These are phyloP conservation scores for Aureobasidium sp. DNA, from an alignment of 2,329 filamentous ascomycete species.

Conservation along the genomic window DNA sequence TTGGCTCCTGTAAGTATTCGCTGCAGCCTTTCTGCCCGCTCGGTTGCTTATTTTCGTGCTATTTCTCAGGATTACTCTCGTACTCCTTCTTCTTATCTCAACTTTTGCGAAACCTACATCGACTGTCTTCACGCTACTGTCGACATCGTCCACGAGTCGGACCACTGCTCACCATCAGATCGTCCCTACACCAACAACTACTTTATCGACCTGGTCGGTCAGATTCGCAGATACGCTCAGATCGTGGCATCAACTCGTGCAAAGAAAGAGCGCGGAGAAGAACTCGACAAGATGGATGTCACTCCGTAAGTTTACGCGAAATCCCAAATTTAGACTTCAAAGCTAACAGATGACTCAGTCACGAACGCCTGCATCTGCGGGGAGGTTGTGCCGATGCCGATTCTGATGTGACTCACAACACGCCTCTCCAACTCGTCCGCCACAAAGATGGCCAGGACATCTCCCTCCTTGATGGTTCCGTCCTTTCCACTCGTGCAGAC, in stretches of 20 bases:
- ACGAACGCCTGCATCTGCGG: constrained; percentile 68
- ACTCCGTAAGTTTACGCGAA: constrained; percentile 33
- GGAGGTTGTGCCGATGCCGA: constrained; percentile 52
- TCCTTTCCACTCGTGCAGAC: constrained; percentile 28
- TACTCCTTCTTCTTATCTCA: constrained; percentile 67
- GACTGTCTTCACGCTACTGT: constrained; percentile 84
- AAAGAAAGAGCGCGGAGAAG: constrained; percentile 50
- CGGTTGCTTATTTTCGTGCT: constrained; percentile 57
- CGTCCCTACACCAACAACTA: constrained; percentile 92
- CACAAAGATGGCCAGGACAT: constrained; percentile 71
- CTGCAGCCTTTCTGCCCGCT: constrained; percentile 42
- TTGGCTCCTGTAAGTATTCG: constrained; percentile 78
- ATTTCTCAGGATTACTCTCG: constrained; percentile 62
- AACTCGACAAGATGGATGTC: constrained; percentile 43
- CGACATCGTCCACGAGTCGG: constrained; percentile 73
- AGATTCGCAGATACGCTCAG: constrained; percentile 74
- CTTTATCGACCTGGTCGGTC: constrained; percentile 86
- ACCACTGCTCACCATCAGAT: constrained; percentile 76
- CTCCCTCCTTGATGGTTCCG: constrained; percentile 50
- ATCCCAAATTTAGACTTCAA: background rate
- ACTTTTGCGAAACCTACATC: constrained; percentile 85
- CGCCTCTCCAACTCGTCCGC: constrained; percentile 74
- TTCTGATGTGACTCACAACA: constrained; percentile 66
- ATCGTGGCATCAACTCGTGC: constrained; percentile 70
- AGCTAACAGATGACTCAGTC: constrained; percentile 31